These are phyloP conservation scores for Penicillium crustosum DNA, from an alignment of 2,329 filamentous ascomycete species.

Conservation along the genomic window DNA sequence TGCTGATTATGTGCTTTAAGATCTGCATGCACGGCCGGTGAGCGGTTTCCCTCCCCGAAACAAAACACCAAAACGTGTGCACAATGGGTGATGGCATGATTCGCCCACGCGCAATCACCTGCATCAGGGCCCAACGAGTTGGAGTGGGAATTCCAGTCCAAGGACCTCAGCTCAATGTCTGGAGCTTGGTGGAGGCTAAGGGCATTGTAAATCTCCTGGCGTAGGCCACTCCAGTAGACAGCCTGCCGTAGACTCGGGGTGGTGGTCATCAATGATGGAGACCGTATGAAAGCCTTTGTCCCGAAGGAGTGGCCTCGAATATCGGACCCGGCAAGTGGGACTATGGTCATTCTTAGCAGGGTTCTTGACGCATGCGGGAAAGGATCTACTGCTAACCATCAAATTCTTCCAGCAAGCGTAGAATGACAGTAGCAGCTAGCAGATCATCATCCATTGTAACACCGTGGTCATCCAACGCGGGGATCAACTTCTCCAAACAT, in stretches of 20 bases:
- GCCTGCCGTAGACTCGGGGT: constrained; percentile 31
- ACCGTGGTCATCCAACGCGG: constrained; percentile 40
- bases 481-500: constrained; percentile 44
- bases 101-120: constrained; percentile 45
- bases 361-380: neutral
- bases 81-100: constrained; percentile 39
- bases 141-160: constrained; percentile 34
- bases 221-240: constrained; percentile 28
- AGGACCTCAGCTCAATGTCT: constrained; percentile 26
- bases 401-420: constrained; percentile 45
- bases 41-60: constrained; percentile 20
- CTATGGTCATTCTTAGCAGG: constrained; percentile 15
- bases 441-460: constrained; percentile 43
- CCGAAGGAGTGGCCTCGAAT: constrained; percentile 26
- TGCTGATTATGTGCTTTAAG: constrained; percentile 18
- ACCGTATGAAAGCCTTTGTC: constrained; percentile 25
- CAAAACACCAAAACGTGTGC: constrained; percentile 29
- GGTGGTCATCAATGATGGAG: constrained; percentile 22
- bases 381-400: constrained; percentile 30
- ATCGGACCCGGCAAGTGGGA: constrained; percentile 24
- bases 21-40: constrained; percentile 17
- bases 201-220: constrained; percentile 38
- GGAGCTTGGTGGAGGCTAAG: constrained; percentile 30
- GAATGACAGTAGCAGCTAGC: constrained; percentile 43
- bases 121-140: constrained; percentile 37